These are phyloP conservation scores for Triticum monococcum DNA, from an alignment of 176 grass and related monocot species.

Conservation along the genomic window DNA sequence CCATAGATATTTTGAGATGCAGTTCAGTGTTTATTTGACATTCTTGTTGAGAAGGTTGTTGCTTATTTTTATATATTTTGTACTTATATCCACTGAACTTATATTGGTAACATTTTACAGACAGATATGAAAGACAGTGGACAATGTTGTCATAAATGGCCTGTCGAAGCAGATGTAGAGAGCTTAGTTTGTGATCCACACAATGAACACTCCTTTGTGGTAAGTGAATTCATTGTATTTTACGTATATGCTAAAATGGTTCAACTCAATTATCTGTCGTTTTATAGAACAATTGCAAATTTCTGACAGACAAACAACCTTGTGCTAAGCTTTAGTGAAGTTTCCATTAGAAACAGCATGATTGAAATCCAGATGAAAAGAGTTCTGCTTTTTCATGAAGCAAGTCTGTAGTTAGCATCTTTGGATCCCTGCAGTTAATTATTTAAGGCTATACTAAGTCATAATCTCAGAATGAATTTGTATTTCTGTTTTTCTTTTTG, in stretches of 20 bases:
- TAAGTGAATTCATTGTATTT: constrained; percentile 36
- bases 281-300: background rate
- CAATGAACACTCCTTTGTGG: constrained; percentile 74
- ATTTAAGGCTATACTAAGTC: background rate
- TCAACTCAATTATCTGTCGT: background rate
- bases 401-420: background rate
- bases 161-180: constrained; percentile 78
- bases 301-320: background rate
- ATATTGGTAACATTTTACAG: constrained; percentile 52
- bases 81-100: background rate
- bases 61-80: background rate
- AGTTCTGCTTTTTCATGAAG: background rate
- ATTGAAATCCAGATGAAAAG: background rate
- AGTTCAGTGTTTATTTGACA: background rate
- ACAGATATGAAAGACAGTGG: constrained; percentile 77
- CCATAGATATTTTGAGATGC: background rate
- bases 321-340: background rate
- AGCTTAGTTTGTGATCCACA: constrained; percentile 91
- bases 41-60: background rate
- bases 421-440: background rate
- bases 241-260: background rate
- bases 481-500: background rate
- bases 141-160: constrained; percentile 68
- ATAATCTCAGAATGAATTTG: background rate
- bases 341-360: background rate